These are phyloP conservation scores for Phylloporus sp. DNA, from an alignment of 768 basidiomycete species.

Conservation along the genomic window DNA sequence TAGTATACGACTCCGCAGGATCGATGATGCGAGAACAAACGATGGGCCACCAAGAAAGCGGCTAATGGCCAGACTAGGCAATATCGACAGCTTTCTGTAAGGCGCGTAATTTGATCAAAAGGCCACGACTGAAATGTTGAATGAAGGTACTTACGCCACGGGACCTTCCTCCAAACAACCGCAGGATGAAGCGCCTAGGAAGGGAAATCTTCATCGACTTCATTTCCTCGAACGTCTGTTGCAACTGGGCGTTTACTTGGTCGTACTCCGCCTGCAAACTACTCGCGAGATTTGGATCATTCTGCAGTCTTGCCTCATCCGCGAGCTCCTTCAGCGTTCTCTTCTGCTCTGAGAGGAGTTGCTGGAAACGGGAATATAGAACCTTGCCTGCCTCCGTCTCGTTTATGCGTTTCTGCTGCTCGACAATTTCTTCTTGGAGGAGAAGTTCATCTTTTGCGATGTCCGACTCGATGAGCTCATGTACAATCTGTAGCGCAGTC, in stretches of 20 bases:
- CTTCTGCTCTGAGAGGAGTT: constrained; percentile 16
- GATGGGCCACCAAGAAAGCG: not conserved
- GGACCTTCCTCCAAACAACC: constrained; percentile 5
- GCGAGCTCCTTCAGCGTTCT: constrained; percentile 13
- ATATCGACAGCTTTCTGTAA: constrained; percentile 7
- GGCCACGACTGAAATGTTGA: no score
- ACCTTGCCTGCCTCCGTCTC: constrained; percentile 22
- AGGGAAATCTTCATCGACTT: constrained; percentile 16
- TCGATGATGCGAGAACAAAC: not conserved
- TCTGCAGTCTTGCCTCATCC: constrained; percentile 12
- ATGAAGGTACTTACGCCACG: constrained; percentile 8
- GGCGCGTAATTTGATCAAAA: not conserved
- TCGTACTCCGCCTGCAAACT: constrained; percentile 13
- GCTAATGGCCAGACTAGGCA: not conserved
- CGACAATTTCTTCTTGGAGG: constrained; percentile 20
- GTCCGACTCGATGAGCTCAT: not conserved
- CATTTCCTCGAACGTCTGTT: constrained; percentile 22
- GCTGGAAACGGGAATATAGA: constrained; percentile 15
- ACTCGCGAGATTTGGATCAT: constrained; percentile 9
- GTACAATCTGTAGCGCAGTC: not conserved
- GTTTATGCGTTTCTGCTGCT: constrained; percentile 11
- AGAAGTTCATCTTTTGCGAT: not conserved
- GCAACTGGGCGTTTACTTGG: constrained; percentile 3
- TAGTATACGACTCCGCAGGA: not conserved
- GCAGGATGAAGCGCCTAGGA: constrained; percentile 6